These are phyloP conservation scores for Phylloporus scabripes DNA, from an alignment of 768 basidiomycete genomes.

Conservation along the genomic window DNA sequence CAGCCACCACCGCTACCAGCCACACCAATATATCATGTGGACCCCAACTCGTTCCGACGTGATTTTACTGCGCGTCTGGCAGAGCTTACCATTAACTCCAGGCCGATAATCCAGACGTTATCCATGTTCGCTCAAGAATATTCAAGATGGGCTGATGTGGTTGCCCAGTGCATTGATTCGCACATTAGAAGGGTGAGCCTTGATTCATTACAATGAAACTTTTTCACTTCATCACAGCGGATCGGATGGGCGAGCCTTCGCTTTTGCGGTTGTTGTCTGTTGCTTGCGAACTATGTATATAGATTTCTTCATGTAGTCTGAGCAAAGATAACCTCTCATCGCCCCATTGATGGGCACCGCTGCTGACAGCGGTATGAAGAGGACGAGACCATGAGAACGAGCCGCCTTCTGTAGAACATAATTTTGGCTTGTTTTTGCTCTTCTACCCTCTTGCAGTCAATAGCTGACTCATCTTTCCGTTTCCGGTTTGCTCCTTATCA, in stretches of 20 bases:
- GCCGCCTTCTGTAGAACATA: slow-evolving; percentile 21
- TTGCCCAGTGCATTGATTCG: slow-evolving; percentile 75
- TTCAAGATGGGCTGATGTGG: slow-evolving; percentile 68
- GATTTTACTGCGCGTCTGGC: slow-evolving; percentile 70
- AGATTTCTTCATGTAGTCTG: slow-evolving; percentile 39
- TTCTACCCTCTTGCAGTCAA: slow-evolving; percentile 19
- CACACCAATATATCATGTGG: slow-evolving; percentile 45
- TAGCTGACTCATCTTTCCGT: slow-evolving; percentile 62
- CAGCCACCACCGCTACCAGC: slow-evolving; percentile 41
- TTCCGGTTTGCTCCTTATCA: slow-evolving; percentile 35
- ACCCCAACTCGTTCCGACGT: slow-evolving; percentile 70
- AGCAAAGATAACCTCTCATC: slow-evolving; percentile 37
- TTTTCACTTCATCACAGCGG: slow-evolving; percentile 27
- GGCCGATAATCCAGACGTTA: slow-evolving; percentile 87
- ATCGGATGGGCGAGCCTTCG: slow-evolving; percentile 23
- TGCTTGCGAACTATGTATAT: slow-evolving; percentile 40
- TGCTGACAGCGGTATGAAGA: slow-evolving; percentile 30
- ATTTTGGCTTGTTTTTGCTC: slow-evolving; percentile 29
- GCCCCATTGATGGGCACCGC: slow-evolving; percentile 31
- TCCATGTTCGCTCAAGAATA: slow-evolving; percentile 92
- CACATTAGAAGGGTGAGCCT: slow-evolving; percentile 86
- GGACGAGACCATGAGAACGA: slow-evolving; percentile 36
- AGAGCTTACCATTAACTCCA: slow-evolving; percentile 89
- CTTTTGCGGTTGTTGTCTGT: slow-evolving; percentile 20
- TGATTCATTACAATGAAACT: slow-evolving; percentile 16